Base-by-base conservation (phyloP, 305 asterid species). In the Ilex paraguariensis region DNA sequence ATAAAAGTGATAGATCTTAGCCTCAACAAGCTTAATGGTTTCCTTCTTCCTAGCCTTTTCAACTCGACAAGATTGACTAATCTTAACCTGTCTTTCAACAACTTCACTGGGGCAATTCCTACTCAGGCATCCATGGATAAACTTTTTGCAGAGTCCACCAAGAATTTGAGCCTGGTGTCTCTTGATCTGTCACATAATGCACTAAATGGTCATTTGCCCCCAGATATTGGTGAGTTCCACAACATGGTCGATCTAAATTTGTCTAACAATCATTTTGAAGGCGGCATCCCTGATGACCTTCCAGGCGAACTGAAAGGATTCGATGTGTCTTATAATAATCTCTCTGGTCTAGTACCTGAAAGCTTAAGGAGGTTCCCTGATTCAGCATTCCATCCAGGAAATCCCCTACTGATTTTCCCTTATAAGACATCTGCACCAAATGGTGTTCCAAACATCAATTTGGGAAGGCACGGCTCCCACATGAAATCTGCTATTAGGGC, bases 381-480 rank as follows among this genome's bases (percentile, higher is more conserved):
- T 65, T 87, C 95, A 7, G 80, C 96, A 3, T 90, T 90, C 66
- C 93, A 73, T 73, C 97, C 97, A 0, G 97, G 97, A 66, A 90
- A 90, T 64, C 17, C 74, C 71, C 65, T 84, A 70, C 95, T 87
- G 14, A 63, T 67, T 4, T 61, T 85, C 48, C 84, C 86, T 54
- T 72, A 73, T 3, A 76, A 63, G 63, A 70, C 74, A 7, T 15
- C 70, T 55, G 65, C 82, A 13, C 64, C 83, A 5, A 49, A 70
- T 54, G 75, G 72, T 45, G 81, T 76, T 55, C 73, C 67, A 44
- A 66, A 63, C 63, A 28, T 70, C 11, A 70, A 42, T 68, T 51
- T 70, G 55, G 75, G 60, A 66, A 69, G 71, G 57, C 87, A 69
- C 62, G 70, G 79, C 54, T 70, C 84, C 62, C 86, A 31, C 28